phyloP scores from a whole-genome alignment of 1,284 basidiomycete genomes.

The Trichosporon ovoides region DNA sequence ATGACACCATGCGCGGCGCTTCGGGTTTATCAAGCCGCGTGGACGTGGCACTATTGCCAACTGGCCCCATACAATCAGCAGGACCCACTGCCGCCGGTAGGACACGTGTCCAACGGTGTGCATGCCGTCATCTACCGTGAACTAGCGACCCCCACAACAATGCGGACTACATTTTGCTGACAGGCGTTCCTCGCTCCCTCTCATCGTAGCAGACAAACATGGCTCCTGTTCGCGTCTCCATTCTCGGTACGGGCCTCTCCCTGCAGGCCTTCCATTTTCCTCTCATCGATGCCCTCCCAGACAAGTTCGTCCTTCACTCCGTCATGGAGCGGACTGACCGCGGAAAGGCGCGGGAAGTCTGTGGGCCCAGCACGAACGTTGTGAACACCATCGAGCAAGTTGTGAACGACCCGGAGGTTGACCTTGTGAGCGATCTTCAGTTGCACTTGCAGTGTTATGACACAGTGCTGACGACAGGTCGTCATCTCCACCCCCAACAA shows the following conservation, averaged over 20 bases:
- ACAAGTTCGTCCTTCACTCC: conserved; percentile 64
- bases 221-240: conserved; percentile 61
- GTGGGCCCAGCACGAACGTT: conserved; percentile 40
- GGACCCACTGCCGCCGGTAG: neutral
- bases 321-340: conserved; percentile 51
- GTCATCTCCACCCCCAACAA: conserved; percentile 72
- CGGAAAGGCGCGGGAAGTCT: conserved; percentile 30
- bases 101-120: neutral
- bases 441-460: too few species aligned
- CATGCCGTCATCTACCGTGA: neutral
- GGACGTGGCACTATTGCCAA: neutral
- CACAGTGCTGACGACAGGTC: conserved; percentile 25
- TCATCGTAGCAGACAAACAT: conserved; percentile 8
- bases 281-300: conserved; percentile 67
- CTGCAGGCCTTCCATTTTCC: conserved; percentile 73
- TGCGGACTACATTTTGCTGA: neutral
- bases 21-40: neutral
- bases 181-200: neutral
- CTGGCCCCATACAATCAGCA: too few species aligned
- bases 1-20: neutral
- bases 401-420: conserved; percentile 45
- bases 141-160: neutral
- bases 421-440: conserved; percentile 33
- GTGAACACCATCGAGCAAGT: conserved; percentile 46
- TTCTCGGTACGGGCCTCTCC: conserved; percentile 69